These are phyloP conservation scores for Trametes maxima DNA, from an alignment of 768 basidiomycete species.

Conservation along the genomic window DNA sequence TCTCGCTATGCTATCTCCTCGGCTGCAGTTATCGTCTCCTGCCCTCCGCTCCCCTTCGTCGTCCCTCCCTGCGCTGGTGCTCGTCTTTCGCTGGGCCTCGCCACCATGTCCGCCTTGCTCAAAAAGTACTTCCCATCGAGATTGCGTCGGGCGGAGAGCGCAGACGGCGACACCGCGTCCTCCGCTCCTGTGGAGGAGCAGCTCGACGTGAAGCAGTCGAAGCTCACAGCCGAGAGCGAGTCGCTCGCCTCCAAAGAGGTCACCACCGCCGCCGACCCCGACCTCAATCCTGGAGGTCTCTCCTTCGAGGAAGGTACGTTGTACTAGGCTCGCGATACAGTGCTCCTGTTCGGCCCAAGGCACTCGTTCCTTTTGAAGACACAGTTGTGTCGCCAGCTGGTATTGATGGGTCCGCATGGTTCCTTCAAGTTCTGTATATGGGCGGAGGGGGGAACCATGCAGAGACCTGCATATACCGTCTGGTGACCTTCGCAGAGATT, in stretches of 20 bases:
- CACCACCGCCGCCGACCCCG: conserved; percentile 20
- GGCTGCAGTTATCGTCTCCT: neutral
- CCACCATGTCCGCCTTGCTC: conserved; percentile 10
- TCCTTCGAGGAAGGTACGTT: conserved; percentile 51
- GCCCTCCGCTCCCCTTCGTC: neutral
- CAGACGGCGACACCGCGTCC: neutral
- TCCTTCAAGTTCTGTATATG: too few relatives aligned
- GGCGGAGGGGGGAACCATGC: too few relatives aligned
- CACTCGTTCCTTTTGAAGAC: too few relatives aligned
- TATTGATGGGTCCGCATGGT: too few relatives aligned
- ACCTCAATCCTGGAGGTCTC: conserved; percentile 45
- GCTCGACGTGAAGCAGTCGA: conserved; percentile 15
- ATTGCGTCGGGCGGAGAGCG: neutral
- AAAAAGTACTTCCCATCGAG: neutral
- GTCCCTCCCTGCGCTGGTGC: neutral
- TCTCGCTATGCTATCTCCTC: conserved; percentile 10
- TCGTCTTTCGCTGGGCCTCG: neutral
- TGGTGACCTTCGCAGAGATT: too few relatives aligned
- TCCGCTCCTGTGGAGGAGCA: neutral
- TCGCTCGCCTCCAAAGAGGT: conserved; percentile 18
- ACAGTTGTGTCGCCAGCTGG: too few relatives aligned
- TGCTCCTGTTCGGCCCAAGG: too few relatives aligned
- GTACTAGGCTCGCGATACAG: too few relatives aligned
- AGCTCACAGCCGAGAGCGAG: conserved; percentile 11
- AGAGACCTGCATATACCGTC: too few relatives aligned